Percentiles rank a stretch among this genome's conserved stretches.
Conservation (phyloP, 441 rosid species). For the Adansonia gregorii region DNA sequence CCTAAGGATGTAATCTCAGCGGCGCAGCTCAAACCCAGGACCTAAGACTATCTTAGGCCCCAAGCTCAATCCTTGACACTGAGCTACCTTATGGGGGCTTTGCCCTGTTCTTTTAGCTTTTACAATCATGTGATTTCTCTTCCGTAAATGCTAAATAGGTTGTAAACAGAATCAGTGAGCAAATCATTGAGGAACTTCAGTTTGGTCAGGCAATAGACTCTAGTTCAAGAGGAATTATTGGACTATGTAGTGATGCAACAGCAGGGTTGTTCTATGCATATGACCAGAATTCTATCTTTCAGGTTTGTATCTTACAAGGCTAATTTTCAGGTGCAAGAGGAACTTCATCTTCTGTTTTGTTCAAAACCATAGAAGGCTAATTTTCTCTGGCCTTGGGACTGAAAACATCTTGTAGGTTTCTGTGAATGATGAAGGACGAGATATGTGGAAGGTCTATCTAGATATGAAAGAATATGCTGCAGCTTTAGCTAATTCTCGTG, state of each 20-base stretch:
- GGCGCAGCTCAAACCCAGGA: no score
- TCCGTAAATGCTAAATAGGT: slow-evolving; percentile 54
- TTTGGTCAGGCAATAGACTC: slow-evolving; percentile 92
- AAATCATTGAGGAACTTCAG: slow-evolving; percentile 93
- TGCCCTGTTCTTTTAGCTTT: slow-evolving; percentile 12
- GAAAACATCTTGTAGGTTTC: slow-evolving; percentile 69
- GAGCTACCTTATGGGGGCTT: neutral
- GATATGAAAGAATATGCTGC: slow-evolving; percentile 97
- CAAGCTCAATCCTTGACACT: no score
- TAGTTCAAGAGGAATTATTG: slow-evolving; percentile 85
- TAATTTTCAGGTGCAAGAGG: no score
- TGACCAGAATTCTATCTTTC: slow-evolving; percentile 94
- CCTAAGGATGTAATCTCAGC: no score
- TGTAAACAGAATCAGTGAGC: slow-evolving; percentile 96
- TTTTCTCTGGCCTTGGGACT: slow-evolving; percentile 26
- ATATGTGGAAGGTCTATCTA: slow-evolving; percentile 99
- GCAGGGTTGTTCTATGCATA: slow-evolving; percentile 98
- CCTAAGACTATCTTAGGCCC: no score
- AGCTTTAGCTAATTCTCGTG: slow-evolving; percentile 88
- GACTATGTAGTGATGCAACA: slow-evolving; percentile 95
- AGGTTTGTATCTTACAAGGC: slow-evolving; percentile 51
- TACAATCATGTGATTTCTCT: slow-evolving; percentile 26
- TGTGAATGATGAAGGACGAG: slow-evolving; percentile 91
- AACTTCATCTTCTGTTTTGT: slow-evolving; percentile 25
- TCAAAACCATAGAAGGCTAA: slow-evolving; percentile 25